Evolutionary conservation across 345 rosid species (phyloP).

Genomic region (Nephelium lappaceum): DNA sequence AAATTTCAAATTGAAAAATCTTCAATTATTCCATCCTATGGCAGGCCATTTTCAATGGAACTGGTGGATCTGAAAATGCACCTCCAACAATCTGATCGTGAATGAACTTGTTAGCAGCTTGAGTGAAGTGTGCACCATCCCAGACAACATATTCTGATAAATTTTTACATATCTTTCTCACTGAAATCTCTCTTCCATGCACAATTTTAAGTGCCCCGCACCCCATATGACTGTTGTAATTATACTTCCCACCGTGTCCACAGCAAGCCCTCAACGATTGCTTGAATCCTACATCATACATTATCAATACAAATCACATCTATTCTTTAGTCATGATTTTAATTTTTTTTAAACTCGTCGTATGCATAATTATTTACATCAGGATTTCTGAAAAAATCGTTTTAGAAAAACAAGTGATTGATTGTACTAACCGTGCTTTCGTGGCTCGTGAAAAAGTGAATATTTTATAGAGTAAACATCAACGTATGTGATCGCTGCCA

Average conservation of each 20-base stretch:
- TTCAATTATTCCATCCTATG: constrained; percentile 7
- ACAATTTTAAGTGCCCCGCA: constrained; percentile 53
- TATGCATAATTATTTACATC: not conserved
- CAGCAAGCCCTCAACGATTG: constrained; percentile 67
- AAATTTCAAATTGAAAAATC: too few species aligned
- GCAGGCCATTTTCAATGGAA: constrained; percentile 47
- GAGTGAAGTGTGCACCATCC: constrained; percentile 60
- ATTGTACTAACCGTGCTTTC: constrained; percentile 8
- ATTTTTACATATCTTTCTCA: constrained; percentile 51
- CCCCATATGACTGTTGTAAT: constrained; percentile 48
- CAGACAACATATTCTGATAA: constrained; percentile 41
- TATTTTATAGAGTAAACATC: constrained; percentile 66
- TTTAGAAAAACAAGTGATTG: not conserved
- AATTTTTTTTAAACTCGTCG: too few species aligned
- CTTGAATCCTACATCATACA: constrained; percentile 48
- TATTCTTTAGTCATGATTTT: not conserved
- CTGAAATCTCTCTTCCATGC: constrained; percentile 47
- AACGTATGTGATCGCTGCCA: constrained; percentile 54
- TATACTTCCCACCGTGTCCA: constrained; percentile 84
- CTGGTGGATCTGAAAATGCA: constrained; percentile 40
- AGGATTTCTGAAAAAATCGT: too few species aligned
- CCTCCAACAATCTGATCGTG: constrained; percentile 36
- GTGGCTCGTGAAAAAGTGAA: constrained; percentile 38
- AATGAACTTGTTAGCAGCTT: constrained; percentile 49
- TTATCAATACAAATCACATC: not conserved